Conservation (phyloP, 495 filamentous ascomycete genomes). For the Tuber calosporum region DNA sequence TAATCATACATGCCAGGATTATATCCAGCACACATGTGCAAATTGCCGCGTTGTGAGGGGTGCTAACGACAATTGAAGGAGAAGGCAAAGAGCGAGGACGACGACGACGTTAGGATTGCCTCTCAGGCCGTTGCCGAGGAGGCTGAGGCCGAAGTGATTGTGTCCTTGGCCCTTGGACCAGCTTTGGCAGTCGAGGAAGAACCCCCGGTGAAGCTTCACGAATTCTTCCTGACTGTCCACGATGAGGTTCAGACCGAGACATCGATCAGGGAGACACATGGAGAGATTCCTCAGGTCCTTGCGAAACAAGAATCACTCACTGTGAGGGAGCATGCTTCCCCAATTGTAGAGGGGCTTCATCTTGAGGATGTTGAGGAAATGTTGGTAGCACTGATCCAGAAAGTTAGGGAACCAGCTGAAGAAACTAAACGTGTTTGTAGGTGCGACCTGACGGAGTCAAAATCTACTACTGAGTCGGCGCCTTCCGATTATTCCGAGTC, state of each 20-base stretch:
- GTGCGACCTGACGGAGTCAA: slow-evolving; percentile 21
- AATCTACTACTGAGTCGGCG: slow-evolving; percentile 25
- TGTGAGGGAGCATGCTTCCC: slow-evolving; percentile 8
- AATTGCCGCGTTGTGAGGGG: neutral
- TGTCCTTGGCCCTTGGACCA: neutral
- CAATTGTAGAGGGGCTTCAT: slow-evolving; percentile 11
- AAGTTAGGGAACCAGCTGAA: slow-evolving; percentile 11
- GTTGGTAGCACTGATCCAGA: slow-evolving; percentile 12
- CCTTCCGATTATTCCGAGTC: slow-evolving; percentile 12
- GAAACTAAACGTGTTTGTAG: slow-evolving; percentile 24
- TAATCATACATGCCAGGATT: neutral
- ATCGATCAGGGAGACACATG: slow-evolving; percentile 7
- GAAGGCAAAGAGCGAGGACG: neutral
- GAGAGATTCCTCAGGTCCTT: slow-evolving; percentile 20
- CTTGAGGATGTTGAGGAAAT: slow-evolving; percentile 20
- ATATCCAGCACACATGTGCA: neutral
- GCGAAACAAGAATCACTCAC: slow-evolving; percentile 14
- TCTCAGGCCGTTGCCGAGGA: slow-evolving; percentile 12
- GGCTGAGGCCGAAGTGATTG: slow-evolving; percentile 12
- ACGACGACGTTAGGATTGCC: neutral
- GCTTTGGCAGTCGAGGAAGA: slow-evolving; percentile 10
- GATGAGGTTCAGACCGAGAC: slow-evolving; percentile 27
- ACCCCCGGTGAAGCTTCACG: slow-evolving; percentile 9
- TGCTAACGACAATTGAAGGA: neutral
- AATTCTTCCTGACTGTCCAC: slow-evolving; percentile 10